phyloP scores from a whole-genome alignment of 495 filamentous ascomycete genomes.

The Daldinia bambusicola region DNA sequence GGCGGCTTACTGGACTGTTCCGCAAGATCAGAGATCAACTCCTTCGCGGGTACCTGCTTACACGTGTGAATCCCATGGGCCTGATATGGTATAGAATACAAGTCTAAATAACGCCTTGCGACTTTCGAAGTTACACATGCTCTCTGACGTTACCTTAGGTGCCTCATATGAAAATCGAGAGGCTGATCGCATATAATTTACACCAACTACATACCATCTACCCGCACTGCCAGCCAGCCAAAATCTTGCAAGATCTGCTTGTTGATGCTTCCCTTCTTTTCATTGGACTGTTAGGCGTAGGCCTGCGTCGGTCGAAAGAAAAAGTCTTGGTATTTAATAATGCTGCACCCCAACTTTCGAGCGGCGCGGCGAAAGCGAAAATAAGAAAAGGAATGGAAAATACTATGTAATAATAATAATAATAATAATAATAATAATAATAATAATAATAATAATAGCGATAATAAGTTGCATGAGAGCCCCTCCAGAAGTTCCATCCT shows the following conservation, averaged over 20 bases:
- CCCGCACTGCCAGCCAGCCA: slow-evolving; percentile 13
- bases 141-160: neutral
- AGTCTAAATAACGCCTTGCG: neutral
- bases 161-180: neutral
- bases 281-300: slow-evolving; percentile 7
- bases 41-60: slow-evolving; percentile 46
- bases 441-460: too few relatives aligned
- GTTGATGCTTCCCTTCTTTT: neutral
- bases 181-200: neutral
- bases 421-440: too few relatives aligned
- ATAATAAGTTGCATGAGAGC: neutral
- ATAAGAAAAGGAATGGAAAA: neutral
- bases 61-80: slow-evolving; percentile 35
- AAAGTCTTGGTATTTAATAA: slow-evolving; percentile 42
- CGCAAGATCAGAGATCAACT: slow-evolving; percentile 34
- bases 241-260: slow-evolving; percentile 5
- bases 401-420: too few relatives aligned
- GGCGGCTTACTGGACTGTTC: slow-evolving; percentile 30
- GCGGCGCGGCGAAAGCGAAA: slow-evolving; percentile 13
- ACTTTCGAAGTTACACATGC: neutral
- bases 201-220: neutral
- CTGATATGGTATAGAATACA: slow-evolving; percentile 8
- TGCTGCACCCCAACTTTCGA: slow-evolving; percentile 34
- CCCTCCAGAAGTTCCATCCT: slow-evolving; percentile 20
- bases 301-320: slow-evolving; percentile 24